phyloP scores from a whole-genome alignment of 768 basidiomycete species.

The Boletus sensibilis region DNA sequence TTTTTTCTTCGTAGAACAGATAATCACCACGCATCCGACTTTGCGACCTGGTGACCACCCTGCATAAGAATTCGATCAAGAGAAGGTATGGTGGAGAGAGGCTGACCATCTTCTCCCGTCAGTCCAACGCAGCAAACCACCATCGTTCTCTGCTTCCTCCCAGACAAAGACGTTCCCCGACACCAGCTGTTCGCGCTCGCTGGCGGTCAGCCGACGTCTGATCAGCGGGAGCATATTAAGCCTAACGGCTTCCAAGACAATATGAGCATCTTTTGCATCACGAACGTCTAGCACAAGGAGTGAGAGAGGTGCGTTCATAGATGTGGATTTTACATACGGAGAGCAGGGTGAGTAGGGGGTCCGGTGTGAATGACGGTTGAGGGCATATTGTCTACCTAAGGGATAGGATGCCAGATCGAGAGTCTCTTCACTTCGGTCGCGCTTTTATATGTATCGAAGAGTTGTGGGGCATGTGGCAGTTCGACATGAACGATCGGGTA shows the following conservation, averaged over 20 bases:
- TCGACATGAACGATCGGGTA: constrained; percentile 18
- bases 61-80: constrained; percentile 3
- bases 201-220: constrained; percentile 64
- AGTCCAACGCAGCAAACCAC: constrained; percentile 70
- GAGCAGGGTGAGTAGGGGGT: constrained; percentile 31
- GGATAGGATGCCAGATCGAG: constrained; percentile 5
- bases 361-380: constrained; percentile 21
- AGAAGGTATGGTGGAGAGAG: background rate
- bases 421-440: background rate
- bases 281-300: constrained; percentile 54
- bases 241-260: constrained; percentile 74
- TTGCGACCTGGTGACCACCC: constrained; percentile 57
- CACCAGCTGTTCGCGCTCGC: constrained; percentile 63
- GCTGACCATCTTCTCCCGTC: constrained; percentile 75
- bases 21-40: constrained; percentile 83
- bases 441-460: constrained; percentile 26
- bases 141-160: constrained; percentile 79
- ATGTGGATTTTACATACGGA: constrained; percentile 24
- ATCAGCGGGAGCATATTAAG: constrained; percentile 68
- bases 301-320: background rate
- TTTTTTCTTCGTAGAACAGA: constrained; percentile 81
- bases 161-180: constrained; percentile 83
- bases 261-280: constrained; percentile 76
- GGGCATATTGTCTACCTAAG: constrained; percentile 11
- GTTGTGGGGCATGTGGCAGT: constrained; percentile 17